Percentiles rank a stretch among this genome's conserved stretches.
Evolutionary conservation across 2,329 filamentous ascomycete genomes (phyloP).

Genomic region (Neonectria ditissima): DNA sequence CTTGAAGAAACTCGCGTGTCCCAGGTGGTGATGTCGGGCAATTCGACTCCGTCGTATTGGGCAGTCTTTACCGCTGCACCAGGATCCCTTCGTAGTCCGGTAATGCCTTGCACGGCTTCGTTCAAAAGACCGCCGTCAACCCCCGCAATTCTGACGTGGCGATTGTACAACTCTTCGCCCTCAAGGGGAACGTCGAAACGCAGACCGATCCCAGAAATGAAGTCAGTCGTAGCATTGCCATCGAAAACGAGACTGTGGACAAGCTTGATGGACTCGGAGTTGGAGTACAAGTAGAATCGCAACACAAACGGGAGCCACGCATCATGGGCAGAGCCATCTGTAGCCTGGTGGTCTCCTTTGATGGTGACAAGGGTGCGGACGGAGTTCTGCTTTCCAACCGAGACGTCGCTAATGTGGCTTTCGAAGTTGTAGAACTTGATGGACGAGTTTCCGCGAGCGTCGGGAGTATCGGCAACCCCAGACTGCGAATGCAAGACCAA

Average conservation of each 20-base stretch:
- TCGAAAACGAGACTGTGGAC: conserved; percentile 70
- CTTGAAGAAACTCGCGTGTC: conserved; percentile 57
- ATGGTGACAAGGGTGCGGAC: conserved; percentile 59
- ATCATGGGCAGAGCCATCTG: conserved; percentile 45
- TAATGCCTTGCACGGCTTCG: conserved; percentile 70
- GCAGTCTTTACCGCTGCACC: conserved; percentile 60
- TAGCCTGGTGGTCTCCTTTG: conserved; percentile 52
- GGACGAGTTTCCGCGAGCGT: conserved; percentile 38
- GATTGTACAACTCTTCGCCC: conserved; percentile 66
- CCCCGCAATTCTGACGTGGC: conserved; percentile 68
- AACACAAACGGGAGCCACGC: conserved; percentile 64
- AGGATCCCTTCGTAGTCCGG: conserved; percentile 68
- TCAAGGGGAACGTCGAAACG: conserved; percentile 66
- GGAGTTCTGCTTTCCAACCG: conserved; percentile 56
- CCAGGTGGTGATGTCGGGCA: conserved; percentile 60
- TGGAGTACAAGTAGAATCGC: conserved; percentile 69
- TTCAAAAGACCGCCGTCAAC: conserved; percentile 66
- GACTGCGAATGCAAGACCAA: conserved; percentile 66
- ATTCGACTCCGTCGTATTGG: conserved; percentile 61
- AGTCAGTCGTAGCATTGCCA: conserved; percentile 60
- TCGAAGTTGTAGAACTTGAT: conserved; percentile 60
- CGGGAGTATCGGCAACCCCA: conserved; percentile 52
- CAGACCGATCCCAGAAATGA: conserved; percentile 66
- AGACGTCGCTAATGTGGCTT: conserved; percentile 63
- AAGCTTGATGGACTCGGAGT: conserved; percentile 65